These are phyloP conservation scores for Sphagnum magellanicum DNA, from an alignment of 228 moss, liverwort and hornwort species.

Conservation along the genomic window DNA sequence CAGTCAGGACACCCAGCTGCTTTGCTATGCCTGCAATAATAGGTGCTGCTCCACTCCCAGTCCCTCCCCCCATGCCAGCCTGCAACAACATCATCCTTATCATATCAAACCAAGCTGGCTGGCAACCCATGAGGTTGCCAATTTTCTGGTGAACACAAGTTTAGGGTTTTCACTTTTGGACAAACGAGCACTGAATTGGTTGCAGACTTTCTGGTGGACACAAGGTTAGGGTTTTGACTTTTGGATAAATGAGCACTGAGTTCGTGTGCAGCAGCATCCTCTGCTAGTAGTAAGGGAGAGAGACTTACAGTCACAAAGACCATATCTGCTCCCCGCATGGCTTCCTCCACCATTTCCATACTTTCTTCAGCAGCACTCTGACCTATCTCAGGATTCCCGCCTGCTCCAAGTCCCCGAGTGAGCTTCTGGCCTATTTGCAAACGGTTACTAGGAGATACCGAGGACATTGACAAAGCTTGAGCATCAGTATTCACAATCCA, in stretches of 20 bases:
- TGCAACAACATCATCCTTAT: constrained; percentile 2
- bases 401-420: constrained; percentile 45
- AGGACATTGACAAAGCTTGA: constrained; percentile 49
- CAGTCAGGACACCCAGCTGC: constrained; percentile 35
- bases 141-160: too few species aligned
- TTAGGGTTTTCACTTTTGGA: too few species aligned
- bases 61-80: constrained; percentile 57
- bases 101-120: too few species aligned
- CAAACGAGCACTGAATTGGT: too few species aligned
- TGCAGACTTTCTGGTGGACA: too few species aligned
- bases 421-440: constrained; percentile 46
- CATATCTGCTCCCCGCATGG: constrained; percentile 44
- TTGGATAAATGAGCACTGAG: too few species aligned
- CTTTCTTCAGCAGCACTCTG: constrained; percentile 53
- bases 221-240: too few species aligned
- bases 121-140: too few species aligned
- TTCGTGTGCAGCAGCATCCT: too few species aligned
- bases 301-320: constrained; percentile 49
- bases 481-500: constrained; percentile 56
- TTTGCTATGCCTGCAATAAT: constrained; percentile 44
- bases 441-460: constrained; percentile 23
- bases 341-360: constrained; percentile 33
- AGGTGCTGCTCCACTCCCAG: constrained; percentile 49
- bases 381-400: constrained; percentile 52
- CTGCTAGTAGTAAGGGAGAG: too few species aligned